Evolutionary conservation across 345 rosid species (phyloP).

Genomic region (Eucalyptus polyanthemos): DNA sequence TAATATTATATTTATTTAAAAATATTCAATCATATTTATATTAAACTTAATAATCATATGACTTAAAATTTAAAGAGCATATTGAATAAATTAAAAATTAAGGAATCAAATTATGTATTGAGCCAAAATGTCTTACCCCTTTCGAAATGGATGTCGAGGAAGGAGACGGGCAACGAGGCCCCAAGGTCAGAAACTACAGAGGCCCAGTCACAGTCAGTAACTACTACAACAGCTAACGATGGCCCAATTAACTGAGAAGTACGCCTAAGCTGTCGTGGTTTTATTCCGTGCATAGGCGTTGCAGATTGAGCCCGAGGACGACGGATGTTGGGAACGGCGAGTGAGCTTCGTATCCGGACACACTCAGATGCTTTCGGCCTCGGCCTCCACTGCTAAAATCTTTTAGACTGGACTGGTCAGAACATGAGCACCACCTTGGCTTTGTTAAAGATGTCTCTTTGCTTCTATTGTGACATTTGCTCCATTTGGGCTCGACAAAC

Average conservation of each 20-base stretch:
- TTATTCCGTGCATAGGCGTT: background rate
- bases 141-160: no score
- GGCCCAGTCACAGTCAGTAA: background rate
- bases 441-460: no score
- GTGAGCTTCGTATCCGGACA: background rate
- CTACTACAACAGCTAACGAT: background rate
- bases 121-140: no score
- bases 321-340: background rate
- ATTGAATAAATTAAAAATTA: no score
- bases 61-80: rapidly evolving
- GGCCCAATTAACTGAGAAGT: background rate
- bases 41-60: no score
- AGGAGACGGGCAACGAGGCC: no score
- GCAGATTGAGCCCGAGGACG: background rate
- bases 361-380: rapidly evolving
- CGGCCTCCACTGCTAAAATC: background rate
- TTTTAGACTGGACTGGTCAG: background rate
- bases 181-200: no score
- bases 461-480: no score
- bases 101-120: no score
- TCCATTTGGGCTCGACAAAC: no score
- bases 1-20: no score
- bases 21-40: no score
- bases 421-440: background rate
- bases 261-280: background rate